These are phyloP conservation scores for Yarrowia sp. DNA, from an alignment of 805 yeast species.

Conservation along the genomic window DNA sequence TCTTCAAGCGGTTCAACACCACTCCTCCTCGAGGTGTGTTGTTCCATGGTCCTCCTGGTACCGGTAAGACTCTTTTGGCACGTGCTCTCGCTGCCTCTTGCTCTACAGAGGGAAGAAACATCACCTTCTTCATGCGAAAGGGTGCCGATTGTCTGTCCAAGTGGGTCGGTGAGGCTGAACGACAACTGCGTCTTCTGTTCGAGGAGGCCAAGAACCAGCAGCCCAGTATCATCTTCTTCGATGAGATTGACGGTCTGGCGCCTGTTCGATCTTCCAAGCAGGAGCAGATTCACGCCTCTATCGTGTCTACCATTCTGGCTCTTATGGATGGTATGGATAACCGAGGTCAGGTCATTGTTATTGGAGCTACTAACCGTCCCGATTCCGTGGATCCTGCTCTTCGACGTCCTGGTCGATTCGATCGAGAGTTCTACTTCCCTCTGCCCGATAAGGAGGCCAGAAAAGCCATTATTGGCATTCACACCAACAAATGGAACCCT, in stretches of 20 bases:
- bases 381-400: constrained; percentile 98
- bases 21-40: constrained; percentile 97
- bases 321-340: constrained; percentile 99
- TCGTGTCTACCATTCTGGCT: constrained; percentile 92
- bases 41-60: constrained; percentile 99
- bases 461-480: constrained; percentile 78
- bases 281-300: constrained; percentile 97
- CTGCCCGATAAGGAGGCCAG: constrained; percentile 85
- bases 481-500: constrained; percentile 89
- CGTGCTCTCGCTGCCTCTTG: constrained; percentile 96
- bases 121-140: constrained; percentile 96
- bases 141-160: constrained; percentile 97
- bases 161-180: constrained; percentile 99
- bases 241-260: constrained; percentile 97
- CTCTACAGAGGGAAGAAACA: constrained; percentile 80
- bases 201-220: constrained; percentile 97
- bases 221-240: constrained; percentile 95
- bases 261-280: constrained; percentile 97
- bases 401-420: constrained; percentile 96
- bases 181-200: constrained; percentile 86
- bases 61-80: constrained; percentile 98
- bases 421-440: constrained; percentile 95
- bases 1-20: constrained; percentile 85
- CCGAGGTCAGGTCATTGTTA: constrained; percentile 96
- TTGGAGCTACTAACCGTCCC: constrained; percentile 98